A percentile compares a stretch with the other conserved stretches of the same genome.
phyloP scores from a whole-genome alignment of 1,284 basidiomycete genomes.

The Leucoagaricus sp. region DNA sequence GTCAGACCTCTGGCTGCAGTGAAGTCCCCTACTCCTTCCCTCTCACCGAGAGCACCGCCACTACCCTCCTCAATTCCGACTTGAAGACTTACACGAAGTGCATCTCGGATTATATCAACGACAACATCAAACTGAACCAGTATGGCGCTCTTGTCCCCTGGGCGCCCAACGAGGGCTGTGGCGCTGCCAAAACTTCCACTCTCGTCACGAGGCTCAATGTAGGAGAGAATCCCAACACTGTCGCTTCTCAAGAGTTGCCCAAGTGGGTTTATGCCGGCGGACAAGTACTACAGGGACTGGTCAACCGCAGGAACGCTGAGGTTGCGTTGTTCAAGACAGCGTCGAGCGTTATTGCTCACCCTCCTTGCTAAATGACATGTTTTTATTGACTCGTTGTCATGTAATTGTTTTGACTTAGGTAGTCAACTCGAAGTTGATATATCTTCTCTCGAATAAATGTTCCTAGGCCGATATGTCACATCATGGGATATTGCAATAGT shows the following conservation, averaged over 20 bases:
- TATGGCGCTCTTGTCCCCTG: conserved; percentile 34
- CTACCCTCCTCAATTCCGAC: conserved; percentile 28
- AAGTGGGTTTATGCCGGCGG: conserved; percentile 34
- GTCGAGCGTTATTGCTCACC: conserved; percentile 31
- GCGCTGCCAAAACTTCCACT: conserved; percentile 29
- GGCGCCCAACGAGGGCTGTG: conserved; percentile 36
- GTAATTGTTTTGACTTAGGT: neutral
- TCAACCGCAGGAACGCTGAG: conserved; percentile 30
- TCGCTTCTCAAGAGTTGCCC: conserved; percentile 33
- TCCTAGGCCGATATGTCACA: too few species aligned
- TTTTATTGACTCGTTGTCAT: neutral
- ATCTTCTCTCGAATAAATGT: too few species aligned
- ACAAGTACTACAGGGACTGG: conserved; percentile 29
- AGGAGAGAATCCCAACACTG: conserved; percentile 35
- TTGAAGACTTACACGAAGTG: conserved; percentile 29
- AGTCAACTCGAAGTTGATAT: neutral
- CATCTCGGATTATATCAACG: conserved; percentile 29
- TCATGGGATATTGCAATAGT: too few species aligned
- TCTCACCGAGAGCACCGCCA: conserved; percentile 16
- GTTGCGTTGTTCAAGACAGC: conserved; percentile 36
- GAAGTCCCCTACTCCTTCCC: conserved; percentile 16
- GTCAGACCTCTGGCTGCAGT: too few species aligned
- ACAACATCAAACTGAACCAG: conserved; percentile 33
- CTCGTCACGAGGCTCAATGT: conserved; percentile 32
- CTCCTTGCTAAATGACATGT: conserved; percentile 12